Evolutionary conservation across 225 moss, liverwort and hornwort genomes (phyloP).

Genomic region (Pleurozium schreberi): DNA sequence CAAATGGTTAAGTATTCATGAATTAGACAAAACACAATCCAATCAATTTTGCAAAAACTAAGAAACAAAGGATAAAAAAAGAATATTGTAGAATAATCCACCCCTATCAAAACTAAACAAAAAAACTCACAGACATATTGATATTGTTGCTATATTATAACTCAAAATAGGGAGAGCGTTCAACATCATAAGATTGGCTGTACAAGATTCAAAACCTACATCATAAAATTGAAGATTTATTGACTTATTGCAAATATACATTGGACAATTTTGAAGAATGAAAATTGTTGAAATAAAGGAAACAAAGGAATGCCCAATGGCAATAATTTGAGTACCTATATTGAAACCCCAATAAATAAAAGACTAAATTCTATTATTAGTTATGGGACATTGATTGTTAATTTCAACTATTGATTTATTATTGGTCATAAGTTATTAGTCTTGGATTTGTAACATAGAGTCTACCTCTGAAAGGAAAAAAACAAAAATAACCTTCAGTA

Average conservation of each 20-base stretch:
- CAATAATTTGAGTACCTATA: fast-evolving
- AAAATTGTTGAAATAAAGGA: fast-evolving
- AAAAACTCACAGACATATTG: no score
- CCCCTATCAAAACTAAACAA: fast-evolving
- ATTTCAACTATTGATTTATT: neutral
- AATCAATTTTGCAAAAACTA: neutral
- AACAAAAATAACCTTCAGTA: neutral
- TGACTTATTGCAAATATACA: neutral
- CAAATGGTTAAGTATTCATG: neutral
- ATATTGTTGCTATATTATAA: no score
- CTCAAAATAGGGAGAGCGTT: neutral
- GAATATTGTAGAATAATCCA: fast-evolving
- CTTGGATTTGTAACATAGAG: fast-evolving
- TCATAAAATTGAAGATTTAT: neutral
- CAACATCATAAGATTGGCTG: neutral
- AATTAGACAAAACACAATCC: neutral
- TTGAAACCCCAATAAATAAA: fast-evolving
- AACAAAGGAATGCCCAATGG: no score
- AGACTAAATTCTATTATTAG: neutral
- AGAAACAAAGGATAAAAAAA: neutral
- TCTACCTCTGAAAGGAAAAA: fast-evolving
- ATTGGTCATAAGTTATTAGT: neutral
- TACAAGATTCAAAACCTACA: neutral
- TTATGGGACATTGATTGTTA: neutral
- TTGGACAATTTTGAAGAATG: fast-evolving